Evolutionary conservation across 2,329 filamentous ascomycete genomes (phyloP), one percentile per base, ranked within the genome.

Genomic region (Chaetoscypha palmicola): DNA sequence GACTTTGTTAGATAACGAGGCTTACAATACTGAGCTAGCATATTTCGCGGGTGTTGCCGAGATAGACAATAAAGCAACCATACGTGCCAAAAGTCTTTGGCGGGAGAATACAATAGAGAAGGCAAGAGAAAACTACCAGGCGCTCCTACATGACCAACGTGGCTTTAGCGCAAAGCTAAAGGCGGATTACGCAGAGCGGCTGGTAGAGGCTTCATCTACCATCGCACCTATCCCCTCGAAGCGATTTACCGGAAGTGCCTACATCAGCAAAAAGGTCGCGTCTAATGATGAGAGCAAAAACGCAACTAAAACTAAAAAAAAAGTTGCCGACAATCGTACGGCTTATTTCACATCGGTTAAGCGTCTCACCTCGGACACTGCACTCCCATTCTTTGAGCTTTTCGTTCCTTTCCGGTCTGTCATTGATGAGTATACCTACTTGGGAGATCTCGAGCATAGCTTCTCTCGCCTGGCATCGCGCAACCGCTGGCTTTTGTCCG

Each of bases 371-470:
- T 31, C 52, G 34, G 43, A 37, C 19, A 38, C 26, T 17, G 66
- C 67, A 1, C 56, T 77, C 0, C 37, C 38, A 7, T 5, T 45
- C 3, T 55, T 84, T 1, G 77, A 83, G 47, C 69, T 78, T 53
- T 83, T 83, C 55, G 59, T 64, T 2, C 84, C 76, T 57, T 73
- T 74, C 43, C 68, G 81, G 4, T 46, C 84, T 0, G 69, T 84
- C 2, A 65, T 83, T 1, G 81, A 85, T 48, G 81, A 85, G 51
- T 83, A 77, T 51, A 76, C 79, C 1, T 79, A 82, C 49, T 62
- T 74, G 4, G 65, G 67, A 34, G 56, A 64, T 12, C 59, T 24
- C 3, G 31, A 38, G 3, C 16, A n/a, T 8, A 42, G 28, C 4
- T 12, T 42, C 3, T 8, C 47, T 7, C 31, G 42, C n/a, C 23